Evolutionary conservation across 1,284 basidiomycete species (phyloP), one percentile per base, ranked within the genome.

Genomic region (Austroboletus niveus): DNA sequence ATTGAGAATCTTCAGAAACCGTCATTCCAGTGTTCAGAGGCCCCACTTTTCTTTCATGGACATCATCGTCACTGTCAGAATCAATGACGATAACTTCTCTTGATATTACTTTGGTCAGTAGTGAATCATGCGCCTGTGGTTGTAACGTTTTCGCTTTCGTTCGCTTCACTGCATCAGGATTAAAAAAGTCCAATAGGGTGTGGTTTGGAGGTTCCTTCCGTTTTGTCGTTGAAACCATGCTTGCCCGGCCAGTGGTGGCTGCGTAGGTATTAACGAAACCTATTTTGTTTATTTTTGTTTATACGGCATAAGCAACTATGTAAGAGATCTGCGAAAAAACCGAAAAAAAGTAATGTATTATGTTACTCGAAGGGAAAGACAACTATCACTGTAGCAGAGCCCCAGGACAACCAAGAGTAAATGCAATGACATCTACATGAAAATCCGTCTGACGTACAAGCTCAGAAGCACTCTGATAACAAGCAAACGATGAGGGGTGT

Each of bases 41-140:
- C 17, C 22, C 42, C 22, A 24, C n/a, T 40, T 36, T 32, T 43
- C 27, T 51, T 22, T 15, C 47, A 20, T 43, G 46, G n/a, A 52
- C 54, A 29, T 54, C 58, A 14, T 76, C 75, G 44, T 85, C 82
- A 30, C 69, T 71, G 58, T 81, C 80, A 29, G 82, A 82, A 60
- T 85, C 81, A 51, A 86, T 79, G 56, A 84, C 67, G 45, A 85
- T 81, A 51, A 81, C 64, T 36, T 82, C 75, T 49, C 60, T 64
- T 15, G 64, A 62, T 17, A 44, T 43, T 30, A 39, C 48, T 36
- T 51, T 44, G 45, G 49, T 44, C 31, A 39, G 48, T 48, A 43
- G 60, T 42, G 27, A 41, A 24, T 34, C 48, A 36, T 36, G 29
- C 8, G 43, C 5, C 4, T 1, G 20, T 48, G 43, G 51, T 51